Conservation (phyloP, 2,329 filamentous ascomycete genomes). For the Scopulariopsis brevicaulis region DNA sequence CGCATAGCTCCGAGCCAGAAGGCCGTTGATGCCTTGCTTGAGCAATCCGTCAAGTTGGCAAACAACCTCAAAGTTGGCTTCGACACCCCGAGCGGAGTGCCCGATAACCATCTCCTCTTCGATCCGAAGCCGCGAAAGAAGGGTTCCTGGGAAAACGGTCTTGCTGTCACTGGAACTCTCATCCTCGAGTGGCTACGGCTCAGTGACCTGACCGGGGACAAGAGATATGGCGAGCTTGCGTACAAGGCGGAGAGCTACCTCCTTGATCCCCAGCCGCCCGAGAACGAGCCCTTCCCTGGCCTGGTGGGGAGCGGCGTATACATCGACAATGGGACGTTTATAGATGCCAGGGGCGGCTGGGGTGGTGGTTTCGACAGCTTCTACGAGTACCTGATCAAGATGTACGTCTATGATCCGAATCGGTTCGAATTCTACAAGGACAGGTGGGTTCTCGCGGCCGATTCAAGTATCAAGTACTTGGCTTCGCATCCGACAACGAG, state of each 20-base stretch:
- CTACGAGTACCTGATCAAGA: constrained; percentile 88
- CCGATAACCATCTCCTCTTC: constrained; percentile 57
- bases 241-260: constrained; percentile 61
- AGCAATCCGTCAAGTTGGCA: constrained; percentile 57
- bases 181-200: constrained; percentile 78
- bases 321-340: constrained; percentile 53
- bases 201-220: constrained; percentile 60
- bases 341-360: constrained; percentile 62
- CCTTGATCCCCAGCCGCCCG: constrained; percentile 47
- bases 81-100: constrained; percentile 63
- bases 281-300: constrained; percentile 63
- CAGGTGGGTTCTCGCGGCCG: constrained; percentile 63
- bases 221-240: constrained; percentile 52
- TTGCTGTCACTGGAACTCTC: constrained; percentile 68
- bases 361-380: constrained; percentile 67
- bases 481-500: constrained; percentile 54
- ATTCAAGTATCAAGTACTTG: constrained; percentile 64
- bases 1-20: constrained; percentile 28
- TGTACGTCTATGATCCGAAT: constrained; percentile 66
- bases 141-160: constrained; percentile 47
- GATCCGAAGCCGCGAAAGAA: constrained; percentile 34
- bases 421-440: constrained; percentile 57
- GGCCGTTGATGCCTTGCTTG: constrained; percentile 48
- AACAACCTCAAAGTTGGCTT: constrained; percentile 70
- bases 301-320: constrained; percentile 59